Conservation (phyloP, 192 early-diverging fungal species). For the Jimgerdemannia flammicorona region DNA sequence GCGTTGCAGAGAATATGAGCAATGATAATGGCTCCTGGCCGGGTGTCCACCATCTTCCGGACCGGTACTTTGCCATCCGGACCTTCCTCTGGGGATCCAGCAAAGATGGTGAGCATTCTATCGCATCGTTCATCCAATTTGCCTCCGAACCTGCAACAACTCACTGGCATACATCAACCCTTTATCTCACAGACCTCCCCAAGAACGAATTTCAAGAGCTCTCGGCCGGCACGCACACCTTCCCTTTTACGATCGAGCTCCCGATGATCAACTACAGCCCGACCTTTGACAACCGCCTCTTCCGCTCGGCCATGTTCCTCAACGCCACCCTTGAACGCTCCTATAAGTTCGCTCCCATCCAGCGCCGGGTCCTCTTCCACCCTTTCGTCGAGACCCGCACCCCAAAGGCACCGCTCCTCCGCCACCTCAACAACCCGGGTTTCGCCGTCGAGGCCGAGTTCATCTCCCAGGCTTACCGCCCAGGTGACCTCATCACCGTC, state of each 20-base stretch:
- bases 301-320: neutral
- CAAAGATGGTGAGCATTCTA: neutral
- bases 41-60: neutral
- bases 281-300: slow-evolving; percentile 17
- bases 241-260: slow-evolving; percentile 24
- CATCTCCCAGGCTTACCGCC: neutral
- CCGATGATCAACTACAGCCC: slow-evolving; percentile 28
- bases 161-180: neutral
- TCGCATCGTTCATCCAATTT: neutral
- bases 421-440: neutral
- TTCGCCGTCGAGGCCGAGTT: neutral
- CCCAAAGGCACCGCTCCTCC: neutral
- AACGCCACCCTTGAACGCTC: neutral
- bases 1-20: neutral
- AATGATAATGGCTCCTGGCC: neutral
- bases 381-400: neutral
- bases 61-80: neutral
- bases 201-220: neutral
- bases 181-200: neutral
- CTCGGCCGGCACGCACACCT: slow-evolving; percentile 12
- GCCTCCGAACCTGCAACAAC: neutral
- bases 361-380: neutral
- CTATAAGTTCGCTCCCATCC: neutral
- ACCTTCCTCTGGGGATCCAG: neutral
- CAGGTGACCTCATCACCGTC: neutral